These are phyloP conservation scores for Camelina laxa DNA, from an alignment of 345 rosid species.

Conservation along the genomic window DNA sequence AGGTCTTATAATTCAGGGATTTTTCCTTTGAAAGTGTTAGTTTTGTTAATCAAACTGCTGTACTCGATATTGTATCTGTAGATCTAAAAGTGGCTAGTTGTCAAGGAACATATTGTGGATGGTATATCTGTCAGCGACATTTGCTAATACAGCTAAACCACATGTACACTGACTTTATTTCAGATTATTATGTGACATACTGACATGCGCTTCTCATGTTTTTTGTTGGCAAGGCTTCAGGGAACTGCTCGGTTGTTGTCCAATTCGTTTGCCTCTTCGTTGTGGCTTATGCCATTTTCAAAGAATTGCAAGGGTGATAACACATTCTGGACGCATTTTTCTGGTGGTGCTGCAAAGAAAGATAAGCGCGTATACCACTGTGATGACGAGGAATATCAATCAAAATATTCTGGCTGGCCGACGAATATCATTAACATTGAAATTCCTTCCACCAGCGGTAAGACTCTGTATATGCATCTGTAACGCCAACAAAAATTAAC, in stretches of 20 bases:
- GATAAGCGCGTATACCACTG: constrained; percentile 69
- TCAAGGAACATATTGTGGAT: constrained; percentile 23
- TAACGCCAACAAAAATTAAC: background rate
- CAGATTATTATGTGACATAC: constrained; percentile 20
- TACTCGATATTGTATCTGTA: constrained; percentile 15
- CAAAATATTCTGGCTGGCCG: constrained; percentile 96
- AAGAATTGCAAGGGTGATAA: constrained; percentile 80
- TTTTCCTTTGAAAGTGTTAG: background rate
- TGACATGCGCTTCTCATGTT: constrained; percentile 50
- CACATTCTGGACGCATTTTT: constrained; percentile 74
- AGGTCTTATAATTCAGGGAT: background rate
- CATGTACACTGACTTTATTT: constrained; percentile 8
- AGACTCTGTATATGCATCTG: constrained; percentile 32
- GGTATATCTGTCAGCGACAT: background rate
- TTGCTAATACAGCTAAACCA: constrained; percentile 8
- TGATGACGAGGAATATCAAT: constrained; percentile 71
- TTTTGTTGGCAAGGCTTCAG: constrained; percentile 77
- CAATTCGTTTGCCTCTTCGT: constrained; percentile 86
- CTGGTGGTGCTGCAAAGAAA: constrained; percentile 59
- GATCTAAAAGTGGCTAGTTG: constrained; percentile 16
- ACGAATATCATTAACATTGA: constrained; percentile 92
- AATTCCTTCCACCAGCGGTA: constrained; percentile 82
- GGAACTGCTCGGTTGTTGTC: constrained; percentile 93
- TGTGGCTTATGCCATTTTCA: constrained; percentile 93
- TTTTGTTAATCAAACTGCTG: constrained; percentile 16